A percentile compares a stretch with the other conserved stretches of the same genome.
These are phyloP conservation scores for Penicillium bovifimosum DNA, from an alignment of 495 filamentous ascomycete genomes.

Conservation along the genomic window DNA sequence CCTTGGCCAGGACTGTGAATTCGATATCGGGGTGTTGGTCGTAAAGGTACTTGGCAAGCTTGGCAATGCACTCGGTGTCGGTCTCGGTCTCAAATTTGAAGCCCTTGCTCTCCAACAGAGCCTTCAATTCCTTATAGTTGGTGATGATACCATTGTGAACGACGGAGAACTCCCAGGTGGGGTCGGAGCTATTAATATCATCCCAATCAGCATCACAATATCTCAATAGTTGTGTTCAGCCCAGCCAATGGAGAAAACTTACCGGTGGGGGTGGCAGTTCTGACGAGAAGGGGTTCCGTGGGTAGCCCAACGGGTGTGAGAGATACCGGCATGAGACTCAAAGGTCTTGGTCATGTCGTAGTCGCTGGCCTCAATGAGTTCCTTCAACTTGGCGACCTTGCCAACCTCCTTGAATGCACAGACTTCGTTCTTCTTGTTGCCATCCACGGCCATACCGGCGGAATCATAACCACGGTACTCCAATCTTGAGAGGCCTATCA, in stretches of 20 bases:
- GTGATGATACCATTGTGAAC: constrained; percentile 99
- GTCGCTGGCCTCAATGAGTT: constrained; percentile 78
- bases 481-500: constrained; percentile 69
- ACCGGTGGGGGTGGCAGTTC: constrained; percentile 99
- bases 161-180: constrained; percentile 90
- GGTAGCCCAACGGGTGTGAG: constrained; percentile 98
- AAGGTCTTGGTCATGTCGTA: constrained; percentile 86
- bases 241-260: constrained; percentile 25
- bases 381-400: constrained; percentile 93
- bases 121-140: constrained; percentile 99
- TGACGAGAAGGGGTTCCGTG: constrained; percentile 87
- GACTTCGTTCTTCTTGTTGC: constrained; percentile 97
- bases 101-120: constrained; percentile 85
- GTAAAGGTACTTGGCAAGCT: constrained; percentile 96
- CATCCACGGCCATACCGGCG: constrained; percentile 91
- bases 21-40: constrained; percentile 92
- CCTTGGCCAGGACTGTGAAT: constrained; percentile 93
- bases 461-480: constrained; percentile 98
- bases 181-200: constrained; percentile 53
- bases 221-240: neutral
- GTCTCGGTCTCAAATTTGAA: constrained; percentile 99
- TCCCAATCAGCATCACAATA: neutral
- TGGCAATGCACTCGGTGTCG: constrained; percentile 98
- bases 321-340: constrained; percentile 95
- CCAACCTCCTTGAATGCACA: constrained; percentile 98